Base-by-base conservation (phyloP, 371 early-diverging fungal genomes). In the Mucor circinelloides region DNA sequence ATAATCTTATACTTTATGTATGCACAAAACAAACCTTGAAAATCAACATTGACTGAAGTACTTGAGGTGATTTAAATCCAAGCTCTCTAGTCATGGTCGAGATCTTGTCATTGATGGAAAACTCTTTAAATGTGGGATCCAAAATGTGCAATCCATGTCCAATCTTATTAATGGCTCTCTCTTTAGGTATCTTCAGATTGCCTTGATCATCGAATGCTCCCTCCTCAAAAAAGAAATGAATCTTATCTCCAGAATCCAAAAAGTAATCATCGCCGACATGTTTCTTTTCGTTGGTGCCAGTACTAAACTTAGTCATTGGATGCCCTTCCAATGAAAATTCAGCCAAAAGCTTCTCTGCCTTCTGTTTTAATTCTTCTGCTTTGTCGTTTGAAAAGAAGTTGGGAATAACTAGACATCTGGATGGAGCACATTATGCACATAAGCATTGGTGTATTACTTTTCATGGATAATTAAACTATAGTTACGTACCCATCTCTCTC, bases 11-110 rank as follows among this genome's bases (percentile, higher is more conserved):
- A 23, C 48, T 32, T 23, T 2, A 60, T 46, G 30, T 59, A 23
- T 25, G 31, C 48, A 28, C 7, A 48, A 54, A 38, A 63, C 52
- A 30, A 76, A 89, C 85, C 79, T 94, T 96, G 74, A 90, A 95
- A 60, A 97, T 97, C 38, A 95, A 62, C 97, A 97, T 97, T 32
- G 92, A 91, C 78, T 97, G 97, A 44, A 97, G 73, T 0, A 95
- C 83, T 1, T 87, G 83, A 7, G 96, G 95, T 54, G 91, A 87
- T 30, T 77, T 69, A 64, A 88, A 93, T 0, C 87, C 89, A n/a
- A 97, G 73, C 50, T 78, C 72, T 15, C 74, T 70, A 5, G 92
- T 89, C 31, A 95, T 81, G 4, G 48, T 76, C 54, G 82, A 78
- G 58, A 94, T 74, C 1, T 66, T 68, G 9, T 79, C 71, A 25